Percentiles rank a stretch among this genome's conserved stretches.
Evolutionary conservation across 768 basidiomycete genomes (phyloP).

Genomic region (Lenzites betulinus): DNA sequence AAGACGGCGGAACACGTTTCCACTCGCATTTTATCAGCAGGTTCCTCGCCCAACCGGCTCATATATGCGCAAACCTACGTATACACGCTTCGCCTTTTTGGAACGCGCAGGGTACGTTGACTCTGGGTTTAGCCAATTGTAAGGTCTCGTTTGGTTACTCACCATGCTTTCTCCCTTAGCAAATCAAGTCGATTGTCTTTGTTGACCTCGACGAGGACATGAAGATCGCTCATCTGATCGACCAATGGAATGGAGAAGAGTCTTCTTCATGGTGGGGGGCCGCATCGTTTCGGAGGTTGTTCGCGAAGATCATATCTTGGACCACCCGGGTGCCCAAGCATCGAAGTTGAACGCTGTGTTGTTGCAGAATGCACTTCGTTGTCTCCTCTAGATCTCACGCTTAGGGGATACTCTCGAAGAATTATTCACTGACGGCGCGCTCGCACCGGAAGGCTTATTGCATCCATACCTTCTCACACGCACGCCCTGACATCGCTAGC

Average conservation of each 20-base stretch:
- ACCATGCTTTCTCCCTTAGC: constrained; percentile 35
- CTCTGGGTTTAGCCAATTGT: background rate
- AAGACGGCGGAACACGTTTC: constrained; percentile 52
- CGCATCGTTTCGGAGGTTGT: constrained; percentile 48
- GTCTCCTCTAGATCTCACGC: no score
- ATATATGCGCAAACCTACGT: constrained; percentile 61
- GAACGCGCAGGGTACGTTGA: constrained; percentile 49
- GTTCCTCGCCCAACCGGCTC: constrained; percentile 56
- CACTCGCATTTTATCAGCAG: constrained; percentile 60
- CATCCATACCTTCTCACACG: no score
- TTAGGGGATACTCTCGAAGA: no score
- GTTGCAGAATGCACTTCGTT: no score
- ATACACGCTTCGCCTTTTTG: constrained; percentile 56
- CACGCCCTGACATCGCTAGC: no score
- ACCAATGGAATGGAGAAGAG: constrained; percentile 62
- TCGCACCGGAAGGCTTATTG: no score
- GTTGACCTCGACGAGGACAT: constrained; percentile 68
- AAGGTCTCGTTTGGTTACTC: background rate
- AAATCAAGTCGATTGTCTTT: constrained; percentile 58
- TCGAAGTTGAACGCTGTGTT: background rate
- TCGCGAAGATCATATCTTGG: constrained; percentile 56
- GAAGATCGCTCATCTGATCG: constrained; percentile 57
- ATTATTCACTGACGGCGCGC: no score
- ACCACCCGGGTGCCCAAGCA: constrained; percentile 51
- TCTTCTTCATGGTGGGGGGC: constrained; percentile 51